Conservation (phyloP, 164 flowering plant species). For the Aristolochia californica region DNA sequence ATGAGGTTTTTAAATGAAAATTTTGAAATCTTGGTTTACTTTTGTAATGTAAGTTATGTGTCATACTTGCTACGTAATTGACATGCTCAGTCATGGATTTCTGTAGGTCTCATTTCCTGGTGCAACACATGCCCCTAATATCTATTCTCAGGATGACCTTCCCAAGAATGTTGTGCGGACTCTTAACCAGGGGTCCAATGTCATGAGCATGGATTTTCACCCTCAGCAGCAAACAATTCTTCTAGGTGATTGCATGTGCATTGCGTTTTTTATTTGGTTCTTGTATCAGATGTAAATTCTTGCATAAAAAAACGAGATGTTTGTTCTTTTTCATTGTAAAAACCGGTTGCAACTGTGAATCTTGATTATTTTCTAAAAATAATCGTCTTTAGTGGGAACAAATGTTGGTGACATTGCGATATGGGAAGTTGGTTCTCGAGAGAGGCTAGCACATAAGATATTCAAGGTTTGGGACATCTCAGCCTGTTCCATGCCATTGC, state of each 20-base stretch:
- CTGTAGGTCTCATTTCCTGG: slow-evolving; percentile 54
- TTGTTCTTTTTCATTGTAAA: not conserved
- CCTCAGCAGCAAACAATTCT: slow-evolving; percentile 65
- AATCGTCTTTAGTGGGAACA: slow-evolving; percentile 25
- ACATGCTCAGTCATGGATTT: not conserved
- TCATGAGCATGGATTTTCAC: slow-evolving; percentile 86
- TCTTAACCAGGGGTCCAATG: slow-evolving; percentile 56
- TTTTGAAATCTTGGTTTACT: not conserved
- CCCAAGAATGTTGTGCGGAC: slow-evolving; percentile 50
- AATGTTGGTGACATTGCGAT: slow-evolving; percentile 59
- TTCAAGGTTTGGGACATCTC: slow-evolving; percentile 44
- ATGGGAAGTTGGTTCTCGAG: slow-evolving; percentile 52
- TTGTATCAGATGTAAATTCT: no score
- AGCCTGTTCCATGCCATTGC: slow-evolving; percentile 30
- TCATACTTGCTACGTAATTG: not conserved
- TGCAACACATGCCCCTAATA: slow-evolving; percentile 38
- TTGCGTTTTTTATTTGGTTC: not conserved
- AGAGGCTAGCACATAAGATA: slow-evolving; percentile 32
- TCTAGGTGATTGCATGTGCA: slow-evolving; percentile 30
- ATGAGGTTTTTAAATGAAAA: slow-evolving; percentile 35
- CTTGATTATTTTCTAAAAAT: not conserved
- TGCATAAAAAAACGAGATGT: no score
- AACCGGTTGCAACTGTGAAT: not conserved
- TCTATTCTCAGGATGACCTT: slow-evolving; percentile 63
- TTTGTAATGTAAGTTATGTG: not conserved